Percentiles rank a stretch among this genome's conserved stretches.
These are phyloP conservation scores for Zasmidium cellare DNA, from an alignment of 2,329 filamentous ascomycete genomes.

Conservation along the genomic window DNA sequence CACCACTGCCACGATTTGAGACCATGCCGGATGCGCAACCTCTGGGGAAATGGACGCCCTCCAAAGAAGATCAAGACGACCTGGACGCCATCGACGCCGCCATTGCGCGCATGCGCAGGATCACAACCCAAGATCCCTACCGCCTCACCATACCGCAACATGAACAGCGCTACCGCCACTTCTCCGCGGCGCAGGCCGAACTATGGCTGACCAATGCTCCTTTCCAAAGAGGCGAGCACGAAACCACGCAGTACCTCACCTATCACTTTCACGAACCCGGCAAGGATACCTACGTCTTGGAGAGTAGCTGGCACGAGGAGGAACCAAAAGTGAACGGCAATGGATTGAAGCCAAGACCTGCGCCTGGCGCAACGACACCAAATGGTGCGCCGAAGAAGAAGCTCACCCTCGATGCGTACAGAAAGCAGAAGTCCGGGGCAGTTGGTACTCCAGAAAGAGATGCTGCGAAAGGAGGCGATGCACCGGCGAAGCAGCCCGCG, in stretches of 20 bases:
- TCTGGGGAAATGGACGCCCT: conserved; percentile 18
- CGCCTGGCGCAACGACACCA: conserved; percentile 43
- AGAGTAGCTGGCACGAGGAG: conserved; percentile 28
- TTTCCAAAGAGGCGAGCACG: conserved; percentile 56
- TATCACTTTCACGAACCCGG: conserved; percentile 60
- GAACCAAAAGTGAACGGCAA: conserved; percentile 27
- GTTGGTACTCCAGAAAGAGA: conserved; percentile 28
- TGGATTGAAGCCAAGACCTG: conserved; percentile 25
- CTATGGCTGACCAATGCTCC: conserved; percentile 50
- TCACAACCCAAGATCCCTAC: conserved; percentile 47
- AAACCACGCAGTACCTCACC: conserved; percentile 61
- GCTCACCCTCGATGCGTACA: conserved; percentile 62
- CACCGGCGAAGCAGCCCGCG: conserved; percentile 27
- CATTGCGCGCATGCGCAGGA: conserved; percentile 45
- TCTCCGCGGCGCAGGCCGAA: conserved; percentile 39
- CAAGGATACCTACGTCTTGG: conserved; percentile 31
- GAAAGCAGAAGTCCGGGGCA: conserved; percentile 51
- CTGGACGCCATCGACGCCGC: conserved; percentile 41
- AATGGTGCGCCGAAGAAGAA: conserved; percentile 56
- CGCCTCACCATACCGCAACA: conserved; percentile 50
- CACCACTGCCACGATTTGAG: conserved; percentile 1
- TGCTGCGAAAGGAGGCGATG: conserved; percentile 16
- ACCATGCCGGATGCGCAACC: conserved; percentile 15
- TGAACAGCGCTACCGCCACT: conserved; percentile 43
- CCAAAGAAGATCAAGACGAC: conserved; percentile 33